A percentile compares a stretch with the other conserved stretches of the same genome.
Conservation (phyloP, 176 grass and related monocot genomes). For the Neostapfia colusana region DNA sequence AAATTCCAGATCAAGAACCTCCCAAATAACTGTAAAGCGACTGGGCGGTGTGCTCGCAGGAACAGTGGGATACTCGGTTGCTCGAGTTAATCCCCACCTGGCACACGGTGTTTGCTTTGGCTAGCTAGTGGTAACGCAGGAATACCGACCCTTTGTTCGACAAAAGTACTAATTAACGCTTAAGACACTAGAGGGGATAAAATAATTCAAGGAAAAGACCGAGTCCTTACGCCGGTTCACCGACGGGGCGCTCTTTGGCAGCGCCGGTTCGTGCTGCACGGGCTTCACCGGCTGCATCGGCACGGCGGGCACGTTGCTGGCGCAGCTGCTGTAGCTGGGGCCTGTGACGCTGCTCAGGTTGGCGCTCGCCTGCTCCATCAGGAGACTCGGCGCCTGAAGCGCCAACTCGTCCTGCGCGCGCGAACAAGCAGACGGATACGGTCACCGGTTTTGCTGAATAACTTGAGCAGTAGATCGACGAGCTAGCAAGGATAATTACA, state of each 20-base stretch:
- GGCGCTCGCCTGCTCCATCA: constrained; percentile 61
- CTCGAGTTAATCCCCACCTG: background rate
- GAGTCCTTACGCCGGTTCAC: constrained; percentile 72
- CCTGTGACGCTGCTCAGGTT: constrained; percentile 44
- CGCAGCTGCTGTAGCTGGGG: constrained; percentile 53
- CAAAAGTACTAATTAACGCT: background rate
- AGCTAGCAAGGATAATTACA: background rate
- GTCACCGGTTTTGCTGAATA: background rate
- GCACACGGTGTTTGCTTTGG: constrained; percentile 23
- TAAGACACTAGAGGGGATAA: constrained; percentile 8
- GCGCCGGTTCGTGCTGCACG: constrained; percentile 56
- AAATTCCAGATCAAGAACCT: background rate
- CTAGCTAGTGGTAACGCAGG: background rate
- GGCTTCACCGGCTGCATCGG: constrained; percentile 40
- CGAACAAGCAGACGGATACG: background rate
- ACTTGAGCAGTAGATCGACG: background rate
- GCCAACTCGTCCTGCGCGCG: constrained; percentile 67
- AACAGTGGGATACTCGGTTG: constrained; percentile 22
- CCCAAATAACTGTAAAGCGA: constrained; percentile 24
- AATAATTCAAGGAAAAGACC: background rate
- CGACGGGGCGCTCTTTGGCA: constrained; percentile 57
- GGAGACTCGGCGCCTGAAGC: constrained; percentile 61
- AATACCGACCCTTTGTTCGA: background rate
- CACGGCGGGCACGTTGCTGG: constrained; percentile 44
- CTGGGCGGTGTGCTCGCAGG: background rate